phyloP scores from a whole-genome alignment of 139 green algal species.

The Chlamydomonas eustigma region DNA sequence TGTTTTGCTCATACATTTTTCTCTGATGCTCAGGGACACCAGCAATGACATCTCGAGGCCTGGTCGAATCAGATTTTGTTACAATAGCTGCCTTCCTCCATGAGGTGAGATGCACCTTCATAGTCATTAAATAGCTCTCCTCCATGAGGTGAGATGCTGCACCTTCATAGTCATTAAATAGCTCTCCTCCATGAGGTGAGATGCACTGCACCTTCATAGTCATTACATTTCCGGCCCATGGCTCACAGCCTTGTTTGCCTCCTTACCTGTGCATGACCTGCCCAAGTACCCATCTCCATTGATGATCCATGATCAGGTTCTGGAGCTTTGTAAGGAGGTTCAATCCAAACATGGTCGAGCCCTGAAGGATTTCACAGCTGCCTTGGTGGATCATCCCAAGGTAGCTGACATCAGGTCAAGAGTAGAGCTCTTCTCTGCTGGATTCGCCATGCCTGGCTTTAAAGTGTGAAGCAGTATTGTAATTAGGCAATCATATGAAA shows the following conservation, averaged over 20 bases:
- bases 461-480: too few relatives aligned
- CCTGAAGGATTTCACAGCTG: slow-evolving; percentile 78
- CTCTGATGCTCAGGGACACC: slow-evolving; percentile 54
- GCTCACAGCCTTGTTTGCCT: not conserved
- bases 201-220: not conserved
- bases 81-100: slow-evolving; percentile 85
- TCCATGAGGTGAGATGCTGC: not conserved
- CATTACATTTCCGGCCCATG: not conserved
- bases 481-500: too few relatives aligned
- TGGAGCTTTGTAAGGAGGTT: slow-evolving; percentile 69
- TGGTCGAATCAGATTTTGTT: slow-evolving; percentile 82
- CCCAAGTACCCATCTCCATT: too few relatives aligned
- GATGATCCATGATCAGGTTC: slow-evolving; percentile 12
- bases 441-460: slow-evolving; percentile 59
- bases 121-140: not conserved
- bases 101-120: slow-evolving; percentile 22
- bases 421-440: slow-evolving; percentile 41
- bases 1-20: not conserved
- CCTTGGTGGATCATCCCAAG: slow-evolving; percentile 27
- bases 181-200: not conserved
- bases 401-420: slow-evolving; percentile 37
- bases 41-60: slow-evolving; percentile 92
- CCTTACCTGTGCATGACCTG: too few relatives aligned
- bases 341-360: slow-evolving; percentile 76
- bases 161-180: not conserved